Percentiles rank a stretch among this genome's conserved stretches.
Conservation (phyloP, 2,329 filamentous ascomycete species). For the Alternaria brassicicola region DNA sequence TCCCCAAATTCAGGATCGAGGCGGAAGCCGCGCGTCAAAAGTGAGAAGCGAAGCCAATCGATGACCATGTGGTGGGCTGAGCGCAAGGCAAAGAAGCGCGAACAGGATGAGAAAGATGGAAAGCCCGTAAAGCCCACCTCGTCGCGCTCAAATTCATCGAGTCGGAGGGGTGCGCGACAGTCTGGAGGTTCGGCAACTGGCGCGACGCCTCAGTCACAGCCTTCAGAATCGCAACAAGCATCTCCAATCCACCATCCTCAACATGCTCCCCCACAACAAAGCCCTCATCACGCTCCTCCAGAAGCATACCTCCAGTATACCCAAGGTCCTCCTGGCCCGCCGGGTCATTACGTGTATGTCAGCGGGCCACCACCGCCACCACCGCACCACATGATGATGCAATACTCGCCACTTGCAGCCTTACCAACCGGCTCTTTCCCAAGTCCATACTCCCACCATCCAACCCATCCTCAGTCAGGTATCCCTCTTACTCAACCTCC, state of each 20-base stretch:
- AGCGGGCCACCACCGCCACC: slow-evolving; percentile 24
- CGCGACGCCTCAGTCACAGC: slow-evolving; percentile 24
- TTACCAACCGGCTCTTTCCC: slow-evolving; percentile 30
- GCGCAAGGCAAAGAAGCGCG: slow-evolving; percentile 48
- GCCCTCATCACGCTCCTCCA: slow-evolving; percentile 24
- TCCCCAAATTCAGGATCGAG: slow-evolving; percentile 35
- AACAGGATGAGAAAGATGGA: slow-evolving; percentile 40
- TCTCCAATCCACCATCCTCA: slow-evolving; percentile 23
- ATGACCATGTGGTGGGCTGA: slow-evolving; percentile 57
- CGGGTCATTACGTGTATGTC: slow-evolving; percentile 29
- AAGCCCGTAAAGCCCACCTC: slow-evolving; percentile 25
- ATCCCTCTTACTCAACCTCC: slow-evolving; percentile 17
- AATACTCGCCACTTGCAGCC: slow-evolving; percentile 37
- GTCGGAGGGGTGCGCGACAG: slow-evolving; percentile 29
- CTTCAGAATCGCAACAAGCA: slow-evolving; percentile 23
- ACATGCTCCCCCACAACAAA: slow-evolving; percentile 17
- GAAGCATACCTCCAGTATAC: slow-evolving; percentile 29
- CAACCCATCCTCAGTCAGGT: slow-evolving; percentile 19
- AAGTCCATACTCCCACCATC: slow-evolving; percentile 8
- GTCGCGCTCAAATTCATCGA: slow-evolving; percentile 35
- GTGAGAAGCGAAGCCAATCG: slow-evolving; percentile 52
- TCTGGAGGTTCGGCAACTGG: slow-evolving; percentile 25
- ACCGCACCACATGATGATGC: slow-evolving; percentile 34
- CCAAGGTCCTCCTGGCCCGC: slow-evolving; percentile 26
- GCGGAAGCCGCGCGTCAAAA: slow-evolving; percentile 49